Percentiles rank a stretch among this genome's conserved stretches.
phyloP scores from a whole-genome alignment of 192 early-diverging fungal species.

The Coemansia biformis region DNA sequence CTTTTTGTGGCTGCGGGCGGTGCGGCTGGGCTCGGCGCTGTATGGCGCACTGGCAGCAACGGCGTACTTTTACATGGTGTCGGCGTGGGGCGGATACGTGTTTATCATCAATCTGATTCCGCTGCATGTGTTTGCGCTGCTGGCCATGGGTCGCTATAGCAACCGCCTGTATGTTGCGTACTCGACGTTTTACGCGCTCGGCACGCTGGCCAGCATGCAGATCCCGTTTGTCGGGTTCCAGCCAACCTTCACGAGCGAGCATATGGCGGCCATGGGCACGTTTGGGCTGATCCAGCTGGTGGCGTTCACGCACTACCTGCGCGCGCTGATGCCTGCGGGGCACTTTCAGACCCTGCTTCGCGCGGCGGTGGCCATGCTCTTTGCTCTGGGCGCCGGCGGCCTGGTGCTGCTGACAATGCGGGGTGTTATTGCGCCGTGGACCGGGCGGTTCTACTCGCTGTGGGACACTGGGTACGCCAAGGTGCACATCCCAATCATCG shows the following conservation, averaged over 20 bases:
- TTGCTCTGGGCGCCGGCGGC: constrained; percentile 50
- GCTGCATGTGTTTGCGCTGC: constrained; percentile 88
- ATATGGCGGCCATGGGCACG: constrained; percentile 97
- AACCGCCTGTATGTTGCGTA: constrained; percentile 93
- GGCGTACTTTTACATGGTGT: constrained; percentile 99
- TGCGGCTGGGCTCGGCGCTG: constrained; percentile 90
- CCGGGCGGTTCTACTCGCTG: constrained; percentile 98
- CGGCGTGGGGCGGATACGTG: constrained; percentile 99
- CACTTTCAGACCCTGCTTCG: constrained; percentile 83
- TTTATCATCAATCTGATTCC: constrained; percentile 99
- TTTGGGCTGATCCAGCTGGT: constrained; percentile 96
- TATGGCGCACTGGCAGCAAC: constrained; percentile 81
- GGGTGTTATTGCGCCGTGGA: constrained; percentile 95
- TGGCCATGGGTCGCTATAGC: constrained; percentile 95
- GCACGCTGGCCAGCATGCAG: constrained; percentile 96
- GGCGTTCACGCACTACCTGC: constrained; percentile 83
- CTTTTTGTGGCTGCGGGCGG: constrained; percentile 95
- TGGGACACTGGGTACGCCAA: constrained; percentile 99
- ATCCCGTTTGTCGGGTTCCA: constrained; percentile 99
- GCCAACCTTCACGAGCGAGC: constrained; percentile 93
- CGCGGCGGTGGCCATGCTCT: constrained; percentile 54
- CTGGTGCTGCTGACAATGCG: constrained; percentile 71
- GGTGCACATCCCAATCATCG: constrained; percentile 99
- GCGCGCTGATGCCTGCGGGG: constrained; percentile 69
- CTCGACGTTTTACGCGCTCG: constrained; percentile 96